These are phyloP conservation scores for Aspergillus fructus DNA, from an alignment of 2,329 filamentous ascomycete genomes.

Conservation along the genomic window DNA sequence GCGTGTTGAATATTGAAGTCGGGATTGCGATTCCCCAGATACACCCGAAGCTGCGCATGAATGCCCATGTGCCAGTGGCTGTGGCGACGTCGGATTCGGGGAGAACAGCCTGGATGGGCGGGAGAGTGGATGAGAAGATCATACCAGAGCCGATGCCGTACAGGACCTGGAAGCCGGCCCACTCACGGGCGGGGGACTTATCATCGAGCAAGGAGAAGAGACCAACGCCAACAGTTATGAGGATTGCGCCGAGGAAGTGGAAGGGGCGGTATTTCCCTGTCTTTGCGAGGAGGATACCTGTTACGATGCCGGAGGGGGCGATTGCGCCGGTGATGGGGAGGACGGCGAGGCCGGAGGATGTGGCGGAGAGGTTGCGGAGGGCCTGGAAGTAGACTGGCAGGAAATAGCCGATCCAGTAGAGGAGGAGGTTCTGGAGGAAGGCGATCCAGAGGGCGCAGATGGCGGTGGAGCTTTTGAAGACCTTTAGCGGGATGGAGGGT, in stretches of 20 bases:
- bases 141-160: neutral
- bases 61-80: slow-evolving; percentile 2
- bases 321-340: neutral
- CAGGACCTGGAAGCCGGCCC: slow-evolving; percentile 2
- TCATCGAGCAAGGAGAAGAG: neutral
- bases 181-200: neutral
- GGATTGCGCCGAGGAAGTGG: neutral
- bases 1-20: neutral
- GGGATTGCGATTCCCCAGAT: slow-evolving; percentile 1
- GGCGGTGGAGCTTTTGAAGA: neutral
- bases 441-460: neutral
- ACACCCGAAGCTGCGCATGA: slow-evolving; percentile 4
- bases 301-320: neutral
- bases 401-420: neutral
- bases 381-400: slow-evolving; percentile 6
- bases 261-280: neutral
- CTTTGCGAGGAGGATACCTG: neutral
- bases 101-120: slow-evolving; percentile 1
- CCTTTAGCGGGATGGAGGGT: neutral
- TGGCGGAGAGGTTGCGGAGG: neutral
- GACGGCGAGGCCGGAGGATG: neutral
- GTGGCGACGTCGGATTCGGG: neutral
- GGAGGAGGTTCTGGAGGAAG: neutral
- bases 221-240: neutral
- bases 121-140: neutral